Evolutionary conservation across 2,329 filamentous ascomycete species (phyloP), one percentile per base, ranked within the genome.

Genomic region (Ilyonectria mors-panacis): DNA sequence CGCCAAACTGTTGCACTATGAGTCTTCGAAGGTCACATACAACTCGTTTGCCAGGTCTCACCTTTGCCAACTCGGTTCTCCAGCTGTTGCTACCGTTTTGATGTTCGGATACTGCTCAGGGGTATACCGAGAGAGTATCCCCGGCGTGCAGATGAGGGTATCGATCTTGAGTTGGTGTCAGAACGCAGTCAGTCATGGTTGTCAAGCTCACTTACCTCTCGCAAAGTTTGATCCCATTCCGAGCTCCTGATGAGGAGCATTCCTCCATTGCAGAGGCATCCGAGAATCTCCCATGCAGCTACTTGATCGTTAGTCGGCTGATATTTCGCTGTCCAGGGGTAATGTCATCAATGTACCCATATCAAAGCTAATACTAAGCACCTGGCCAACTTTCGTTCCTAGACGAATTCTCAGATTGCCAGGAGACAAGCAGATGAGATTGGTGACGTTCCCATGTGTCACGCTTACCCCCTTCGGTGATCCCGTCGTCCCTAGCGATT

Each of bases 221-320:
- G 73, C 2, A 89, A 72, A 1, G 83, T 82, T 4, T 81, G 77
- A 54, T 81, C 75, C 87, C 86, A 89, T 55, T 83, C 77, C 0
- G 84, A 84, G 1, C 84, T 85, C 47, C 87, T 80, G 45, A 88
- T 78, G 23, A 87, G 77, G 17, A 89, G 77, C 0, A 86, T 88
- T 2, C 87, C 87, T 6, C 87, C 87, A 53, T 89, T 89, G 74
- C 85, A 85, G 7, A 89, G 76, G 50, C 83, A 85, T 1, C 82
- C 85, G 3, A 90, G 81, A 8, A 88, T 87, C 66, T 90, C 88
- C 88, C 88, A 89, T 9, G 87, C 87, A 45, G 86, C 87, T 88
- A 48, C 19, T 9, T 39, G 65, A 28, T 63, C 42, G n/a, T 57
- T 37, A 48, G 33, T 6, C 44, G n/a, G 15, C 33, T 37, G 33